Evolutionary conservation across 1,139 yeast species (phyloP).

Genomic region (Meyerozyma smithsonii): DNA sequence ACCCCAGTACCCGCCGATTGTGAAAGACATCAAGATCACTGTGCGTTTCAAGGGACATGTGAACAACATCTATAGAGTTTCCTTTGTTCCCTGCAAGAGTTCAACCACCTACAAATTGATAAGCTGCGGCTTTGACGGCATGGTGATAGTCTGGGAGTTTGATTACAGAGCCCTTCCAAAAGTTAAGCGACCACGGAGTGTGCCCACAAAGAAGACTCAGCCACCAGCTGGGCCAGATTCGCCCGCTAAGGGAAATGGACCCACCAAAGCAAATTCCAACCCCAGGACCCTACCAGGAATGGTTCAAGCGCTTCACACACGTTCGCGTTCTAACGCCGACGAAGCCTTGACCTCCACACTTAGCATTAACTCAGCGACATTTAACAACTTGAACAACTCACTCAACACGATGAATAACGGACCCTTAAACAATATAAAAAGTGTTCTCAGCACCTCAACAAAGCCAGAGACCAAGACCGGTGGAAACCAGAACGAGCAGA

Average conservation of each 20-base stretch:
- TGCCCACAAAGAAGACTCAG: conserved; percentile 4
- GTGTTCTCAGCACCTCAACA: conserved; percentile 10
- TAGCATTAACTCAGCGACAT: conserved; percentile 8
- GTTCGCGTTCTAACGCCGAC: conserved; percentile 11
- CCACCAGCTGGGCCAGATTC: conserved; percentile 2
- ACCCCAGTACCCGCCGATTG: conserved; percentile 19
- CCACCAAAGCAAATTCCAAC: conserved; percentile 1
- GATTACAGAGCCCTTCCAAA: conserved; percentile 57
- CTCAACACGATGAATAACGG: conserved; percentile 9
- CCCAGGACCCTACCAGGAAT: conserved; percentile 2
- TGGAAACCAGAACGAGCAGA: conserved; percentile 11
- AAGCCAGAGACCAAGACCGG: conserved; percentile 3
- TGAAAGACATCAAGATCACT: conserved; percentile 37
- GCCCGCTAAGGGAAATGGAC: conserved; percentile 4
- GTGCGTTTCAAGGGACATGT: conserved; percentile 61
- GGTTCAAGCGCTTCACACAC: conserved; percentile 8
- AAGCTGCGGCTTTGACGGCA: conserved; percentile 70
- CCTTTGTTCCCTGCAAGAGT: conserved; percentile 25
- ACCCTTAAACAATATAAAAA: conserved; percentile 12
- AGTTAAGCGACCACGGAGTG: conserved; percentile 18
- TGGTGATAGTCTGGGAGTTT: conserved; percentile 68
- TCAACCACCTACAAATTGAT: conserved; percentile 49
- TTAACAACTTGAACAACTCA: conserved; percentile 8
- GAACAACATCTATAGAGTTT: conserved; percentile 44
- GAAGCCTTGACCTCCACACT: conserved; percentile 11